Base-by-base conservation (phyloP, 75 land plant genomes). In the Pinus tabuliformis region DNA sequence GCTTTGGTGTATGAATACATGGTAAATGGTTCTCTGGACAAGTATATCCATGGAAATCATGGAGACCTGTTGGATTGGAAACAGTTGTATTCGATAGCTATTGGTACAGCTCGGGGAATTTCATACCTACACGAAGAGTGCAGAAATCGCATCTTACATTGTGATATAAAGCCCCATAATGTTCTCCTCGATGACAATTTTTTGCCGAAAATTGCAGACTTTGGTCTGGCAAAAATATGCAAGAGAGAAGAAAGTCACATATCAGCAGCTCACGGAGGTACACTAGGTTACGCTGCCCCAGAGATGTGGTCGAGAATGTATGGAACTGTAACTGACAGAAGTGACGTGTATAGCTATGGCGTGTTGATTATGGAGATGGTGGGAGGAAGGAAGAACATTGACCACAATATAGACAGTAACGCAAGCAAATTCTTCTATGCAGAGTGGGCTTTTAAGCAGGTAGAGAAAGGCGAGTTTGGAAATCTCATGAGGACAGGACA, bases 1-100 rank as follows among this genome's bases (percentile, higher is more conserved):
- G 74, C 85, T 6, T 80, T 88, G 6, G 90, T 88, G 6, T 88
- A 85, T 39, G 87, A 88, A 72, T 88, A 66, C 83, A 82, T 88
- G 83, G 79, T 75, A 1, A 85, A 80, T 54, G 33, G 33, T 33
- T 33, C 33, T 33, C 33, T 33, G 33, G 33, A 33, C 2, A 33
- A 33, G 2, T 33, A 33, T 33, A 33, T 33, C 33, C 33, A 33
- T 33, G 33, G 33, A 33, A 33, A 33, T 33, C 33, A 33, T 2
- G 2, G 2, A 33, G 33, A 33, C 33, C 33, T 0, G 33, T 2
- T 33, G 1, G 33, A 33, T 33, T 33, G 33, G 33, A 33, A 33
- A 33, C 33, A 33, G 33, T 33, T 33, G 33, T 33, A 33, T 33
- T 33, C 33, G 33, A 33, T 33, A 33, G 33, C 33, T 1, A 33